Evolutionary conservation across 106 monocot species (phyloP).

Genomic region (Dioscorea alata): DNA sequence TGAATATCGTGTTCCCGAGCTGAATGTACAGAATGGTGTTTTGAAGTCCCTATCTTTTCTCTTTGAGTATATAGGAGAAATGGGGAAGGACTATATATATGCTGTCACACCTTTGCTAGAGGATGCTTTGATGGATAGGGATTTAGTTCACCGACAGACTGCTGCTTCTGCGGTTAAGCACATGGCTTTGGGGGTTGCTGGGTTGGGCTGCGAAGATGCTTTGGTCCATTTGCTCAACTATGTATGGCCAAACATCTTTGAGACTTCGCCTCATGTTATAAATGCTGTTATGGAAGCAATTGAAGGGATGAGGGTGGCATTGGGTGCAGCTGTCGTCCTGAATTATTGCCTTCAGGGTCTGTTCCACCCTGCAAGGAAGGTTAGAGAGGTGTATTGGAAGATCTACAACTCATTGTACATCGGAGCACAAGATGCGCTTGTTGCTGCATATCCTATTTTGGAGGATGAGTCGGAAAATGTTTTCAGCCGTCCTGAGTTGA

Average conservation of each 20-base stretch:
- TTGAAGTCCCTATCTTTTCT: slow-evolving; percentile 96
- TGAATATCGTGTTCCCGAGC: slow-evolving; percentile 90
- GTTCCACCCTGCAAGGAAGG: slow-evolving; percentile 98
- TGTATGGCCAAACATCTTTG: slow-evolving; percentile 98
- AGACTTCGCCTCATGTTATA: slow-evolving; percentile 94
- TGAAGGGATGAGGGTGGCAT: slow-evolving; percentile 95
- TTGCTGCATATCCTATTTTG: slow-evolving; percentile 76
- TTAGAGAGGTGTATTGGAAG: slow-evolving; percentile 98
- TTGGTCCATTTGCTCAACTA: slow-evolving; percentile 88
- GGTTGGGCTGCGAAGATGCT: slow-evolving; percentile 95
- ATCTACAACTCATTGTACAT: slow-evolving; percentile 96
- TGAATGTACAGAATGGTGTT: slow-evolving; percentile 95
- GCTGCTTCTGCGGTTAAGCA: slow-evolving; percentile 99
- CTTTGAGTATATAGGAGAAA: slow-evolving; percentile 97
- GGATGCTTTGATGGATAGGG: slow-evolving; percentile 97
- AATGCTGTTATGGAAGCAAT: slow-evolving; percentile 99
- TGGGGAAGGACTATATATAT: slow-evolving; percentile 99
- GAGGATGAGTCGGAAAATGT: slow-evolving; percentile 66
- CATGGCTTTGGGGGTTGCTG: slow-evolving; percentile 97
- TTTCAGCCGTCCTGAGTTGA: slow-evolving; percentile 74
- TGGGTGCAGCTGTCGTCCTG: slow-evolving; percentile 77
- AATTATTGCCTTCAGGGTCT: slow-evolving; percentile 97
- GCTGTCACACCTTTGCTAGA: slow-evolving; percentile 92
- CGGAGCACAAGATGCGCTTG: slow-evolving; percentile 91
- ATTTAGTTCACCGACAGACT: slow-evolving; percentile 93